Base-by-base conservation (phyloP, 164 flowering plant species). In the Buxus sempervirens region DNA sequence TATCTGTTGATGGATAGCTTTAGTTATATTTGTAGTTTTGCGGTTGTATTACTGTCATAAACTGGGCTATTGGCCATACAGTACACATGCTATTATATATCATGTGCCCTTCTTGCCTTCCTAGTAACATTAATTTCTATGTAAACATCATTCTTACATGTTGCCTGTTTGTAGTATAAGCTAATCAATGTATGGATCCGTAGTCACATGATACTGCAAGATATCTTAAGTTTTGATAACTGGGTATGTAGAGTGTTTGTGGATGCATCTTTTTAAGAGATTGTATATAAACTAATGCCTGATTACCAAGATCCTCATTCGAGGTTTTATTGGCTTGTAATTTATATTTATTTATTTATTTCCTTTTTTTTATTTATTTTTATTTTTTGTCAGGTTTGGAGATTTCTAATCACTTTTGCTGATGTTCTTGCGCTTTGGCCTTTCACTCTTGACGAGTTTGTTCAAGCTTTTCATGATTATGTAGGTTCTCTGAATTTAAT, bases 341-440 rank as follows among this genome's bases (percentile, higher is more conserved):
- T n/a, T n/a, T n/a, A n/a, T n/a, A n/a, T n/a, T n/a, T n/a, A n/a
- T n/a, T n/a, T n/a, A n/a, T n/a, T n/a, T n/a, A n/a, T 18, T 48
- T 24, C 41, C 60, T 59, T 42, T 38, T n/a, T 48, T 19, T 36
- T 62, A 21, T 63, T 74, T 51, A 3, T 61, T 26, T 18, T 64
- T 64, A 9, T 49, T n/a, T 7, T 25, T 64, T 65, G 72, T 67
- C 67, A 92, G 97, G 97, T 88, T 42, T 94, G 96, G 96, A 89
- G 84, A 75, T 94, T 94, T 76, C 77, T 90, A 42, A 84, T 91
- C 60, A 86, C 95, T 26, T 94, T 94, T 73, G 81, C 95, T n/a
- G 98, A 94, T 77, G 87, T 91, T 71, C 93, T 94, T 70, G 88
- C 84, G 24, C 82, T 94, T 20, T 90, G 97, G 98, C 97, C 98